Percentiles rank a stretch among this genome's conserved stretches.
Conservation (phyloP, 2,329 filamentous ascomycete genomes). For the Colletotrichum brevisporum region DNA sequence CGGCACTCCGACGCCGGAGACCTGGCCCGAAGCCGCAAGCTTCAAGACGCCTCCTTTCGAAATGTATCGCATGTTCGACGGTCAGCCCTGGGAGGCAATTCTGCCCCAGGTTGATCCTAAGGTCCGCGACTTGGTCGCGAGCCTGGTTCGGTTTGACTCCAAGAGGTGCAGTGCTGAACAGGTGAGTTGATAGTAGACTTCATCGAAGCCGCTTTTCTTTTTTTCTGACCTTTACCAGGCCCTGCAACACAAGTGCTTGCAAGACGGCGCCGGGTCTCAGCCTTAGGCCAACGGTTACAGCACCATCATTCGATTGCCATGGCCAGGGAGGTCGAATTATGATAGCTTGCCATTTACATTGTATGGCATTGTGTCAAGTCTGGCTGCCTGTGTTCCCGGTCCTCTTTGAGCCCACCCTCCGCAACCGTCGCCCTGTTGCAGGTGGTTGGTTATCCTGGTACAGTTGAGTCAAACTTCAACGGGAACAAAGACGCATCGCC, state of each 20-base stretch:
- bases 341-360: not conserved
- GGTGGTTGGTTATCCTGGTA: not conserved
- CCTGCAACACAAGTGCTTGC: slow-evolving; percentile 30
- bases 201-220: not conserved
- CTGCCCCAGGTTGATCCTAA: slow-evolving; percentile 71
- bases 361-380: not conserved
- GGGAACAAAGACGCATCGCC: not conserved
- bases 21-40: slow-evolving; percentile 83
- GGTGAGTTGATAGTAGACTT: slow-evolving; percentile 46
- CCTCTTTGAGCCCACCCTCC: not conserved
- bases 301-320: not conserved
- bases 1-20: slow-evolving; percentile 84
- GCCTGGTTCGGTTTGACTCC: slow-evolving; percentile 81
- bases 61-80: slow-evolving; percentile 84
- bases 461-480: not conserved
- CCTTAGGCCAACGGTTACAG: not conserved
- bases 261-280: not conserved
- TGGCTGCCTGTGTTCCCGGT: slow-evolving; percentile 2
- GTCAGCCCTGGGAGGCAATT: slow-evolving; percentile 77
- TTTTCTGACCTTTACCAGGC: slow-evolving; percentile 31
- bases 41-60: slow-evolving; percentile 88
- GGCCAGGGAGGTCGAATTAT: too few relatives aligned
- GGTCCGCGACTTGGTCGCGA: slow-evolving; percentile 76
- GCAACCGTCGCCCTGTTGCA: not conserved
- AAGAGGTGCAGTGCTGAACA: slow-evolving; percentile 74